phyloP scores from a whole-genome alignment of 2,329 filamentous ascomycete genomes.

The Bipolaris sorokiniana region DNA sequence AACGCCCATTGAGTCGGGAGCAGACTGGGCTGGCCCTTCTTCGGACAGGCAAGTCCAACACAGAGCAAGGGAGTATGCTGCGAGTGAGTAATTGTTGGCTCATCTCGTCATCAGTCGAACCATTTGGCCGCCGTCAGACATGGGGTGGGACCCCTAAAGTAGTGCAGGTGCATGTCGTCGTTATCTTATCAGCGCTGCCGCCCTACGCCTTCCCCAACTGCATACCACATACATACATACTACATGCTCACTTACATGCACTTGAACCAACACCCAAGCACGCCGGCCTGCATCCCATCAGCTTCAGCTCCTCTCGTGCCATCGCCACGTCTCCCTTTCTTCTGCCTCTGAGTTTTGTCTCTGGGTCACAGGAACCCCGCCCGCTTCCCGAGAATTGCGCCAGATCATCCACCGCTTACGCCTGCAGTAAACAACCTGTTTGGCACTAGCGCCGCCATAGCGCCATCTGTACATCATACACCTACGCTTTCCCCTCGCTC shows the following conservation, averaged over 20 bases:
- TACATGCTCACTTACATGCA: background rate
- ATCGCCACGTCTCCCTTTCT: background rate
- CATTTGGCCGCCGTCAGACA: constrained; percentile 9
- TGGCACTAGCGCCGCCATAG: constrained; percentile 27
- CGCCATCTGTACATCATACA: constrained; percentile 33
- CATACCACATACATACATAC: background rate
- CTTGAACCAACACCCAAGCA: constrained; percentile 3
- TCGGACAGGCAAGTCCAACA: constrained; percentile 4
- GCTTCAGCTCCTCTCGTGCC: background rate
- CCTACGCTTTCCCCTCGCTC: constrained; percentile 22
- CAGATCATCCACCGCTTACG: constrained; percentile 27
- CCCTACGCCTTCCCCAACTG: background rate
- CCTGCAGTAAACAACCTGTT: constrained; percentile 26
- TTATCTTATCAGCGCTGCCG: constrained; percentile 15
- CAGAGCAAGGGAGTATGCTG: background rate
- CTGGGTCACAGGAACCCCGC: background rate
- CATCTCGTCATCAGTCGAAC: constrained; percentile 25
- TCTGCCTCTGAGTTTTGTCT: background rate
- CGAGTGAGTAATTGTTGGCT: constrained; percentile 15
- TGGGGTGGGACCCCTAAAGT: background rate
- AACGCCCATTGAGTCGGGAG: background rate
- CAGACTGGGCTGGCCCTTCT: constrained; percentile 7
- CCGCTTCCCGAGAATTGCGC: constrained; percentile 20
- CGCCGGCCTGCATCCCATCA: background rate
- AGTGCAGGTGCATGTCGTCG: constrained; percentile 3